Evolutionary conservation across 2,329 filamentous ascomycete genomes (phyloP), one percentile per base, ranked within the genome.

Genomic region (Hypoxylon sp.): DNA sequence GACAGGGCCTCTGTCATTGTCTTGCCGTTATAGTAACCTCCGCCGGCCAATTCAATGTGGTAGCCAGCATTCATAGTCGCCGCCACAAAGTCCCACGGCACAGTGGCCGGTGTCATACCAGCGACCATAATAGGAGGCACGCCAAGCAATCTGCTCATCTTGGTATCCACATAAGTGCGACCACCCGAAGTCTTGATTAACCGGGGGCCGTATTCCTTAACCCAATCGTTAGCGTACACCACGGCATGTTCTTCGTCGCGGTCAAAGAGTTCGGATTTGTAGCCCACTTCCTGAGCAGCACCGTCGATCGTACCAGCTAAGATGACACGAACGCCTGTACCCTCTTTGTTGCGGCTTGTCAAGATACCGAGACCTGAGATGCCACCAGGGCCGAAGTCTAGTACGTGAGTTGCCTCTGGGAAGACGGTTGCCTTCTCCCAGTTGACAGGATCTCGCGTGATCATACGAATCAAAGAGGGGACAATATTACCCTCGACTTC

Each of bases 341-440:
- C 96, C 81, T 99, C 97, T 85, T 99, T 99, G 88, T 98, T 99
- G 76, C 96, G 93, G 86, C 97, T 98, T 64, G 96, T 99, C 71
- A 99, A 85, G 50, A 97, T 93, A 77, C 96, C 97, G 22, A 99
- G 90, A 72, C 97, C 97, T 25, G 96, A 99, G 72, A 98, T 96
- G 70, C 96, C 97, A 77, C 96, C 96, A 22, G 96, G 96, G 51
- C 97, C 96, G 75, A 99, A 98, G 83, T 99, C 96, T 58, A 99
- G 85, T 63, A 99, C 93, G 79, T 99, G 96, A 2, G 95, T 98
- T 20, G 96, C 96, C 22, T 90, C 87, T 2, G 93, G 91, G 85
- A 99, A 98, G 61, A 92, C 88, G 0, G 96, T 99, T 0, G 96
- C 95, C 79, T 91, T 91, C 83, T 98, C 96, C 96, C 96, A 99